Base-by-base conservation (phyloP, 768 basidiomycete genomes). In the Mycena floridula region DNA sequence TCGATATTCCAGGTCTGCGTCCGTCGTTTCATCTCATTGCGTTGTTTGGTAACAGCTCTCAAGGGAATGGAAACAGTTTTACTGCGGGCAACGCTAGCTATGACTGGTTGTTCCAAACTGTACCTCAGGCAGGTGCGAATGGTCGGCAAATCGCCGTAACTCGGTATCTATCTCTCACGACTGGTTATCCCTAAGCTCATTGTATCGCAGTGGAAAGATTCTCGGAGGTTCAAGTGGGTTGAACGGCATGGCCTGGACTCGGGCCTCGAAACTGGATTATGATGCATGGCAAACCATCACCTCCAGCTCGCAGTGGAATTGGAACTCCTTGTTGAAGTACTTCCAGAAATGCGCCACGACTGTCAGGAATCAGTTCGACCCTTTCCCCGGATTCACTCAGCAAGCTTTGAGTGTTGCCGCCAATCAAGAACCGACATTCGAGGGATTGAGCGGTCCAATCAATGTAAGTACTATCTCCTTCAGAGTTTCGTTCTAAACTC, bases 361-460 rank as follows among this genome's bases (percentile, higher is more conserved):
- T 18, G 18, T 35, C 32, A 35, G 32, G 32, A 35, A 35, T 18
- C 32, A 35, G 32, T 35, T 18, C 3, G 18, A 35, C 18, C 32
- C 32, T 35, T 35, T 35, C 18, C 32, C 32, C 18, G 25, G 18
- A 15, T 23, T 43, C 27, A 18, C 44, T 7, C 32, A 32, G 6
- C 16, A 40, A 24, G 44, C 37, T 6, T 18, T 24, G 18, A 18
- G 16, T 7, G 23, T 15, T 30, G 38, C 13, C 16, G 21, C 30
- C 27, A 3, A 5, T 3, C 25, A 43, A n/a, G 18, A 43, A 16
- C 42, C 32, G 18, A 7, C 32, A 3, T 35, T 35, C 18, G 32
- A 26, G 11, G 78, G 77, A 5, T 68, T 63, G 18, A 45, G 59
- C 2, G 79, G 79, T 0, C 78, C 78, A 2, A 68, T 81, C 1